A percentile compares a stretch with the other conserved stretches of the same genome.
These are phyloP conservation scores for Arabidopsis lyrata DNA, from an alignment of 441 rosid species.

Conservation along the genomic window DNA sequence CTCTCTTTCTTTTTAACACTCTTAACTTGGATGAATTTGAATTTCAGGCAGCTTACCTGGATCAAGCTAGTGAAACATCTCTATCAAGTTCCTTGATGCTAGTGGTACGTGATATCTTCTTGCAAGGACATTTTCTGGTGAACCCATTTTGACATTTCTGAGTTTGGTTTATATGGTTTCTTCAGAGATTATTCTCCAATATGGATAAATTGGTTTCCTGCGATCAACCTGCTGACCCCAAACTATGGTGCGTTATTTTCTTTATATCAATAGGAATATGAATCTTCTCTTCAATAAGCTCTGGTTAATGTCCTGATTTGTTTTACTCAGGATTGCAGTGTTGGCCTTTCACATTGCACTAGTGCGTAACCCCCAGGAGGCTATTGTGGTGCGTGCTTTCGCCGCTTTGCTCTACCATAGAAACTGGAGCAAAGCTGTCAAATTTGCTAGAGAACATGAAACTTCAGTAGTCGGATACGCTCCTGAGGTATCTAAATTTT, in stretches of 20 bases:
- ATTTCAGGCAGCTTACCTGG: constrained; percentile 83
- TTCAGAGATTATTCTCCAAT: constrained; percentile 80
- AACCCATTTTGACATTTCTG: constrained; percentile 17
- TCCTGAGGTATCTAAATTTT: constrained; percentile 70
- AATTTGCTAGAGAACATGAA: constrained; percentile 66
- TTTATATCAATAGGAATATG: constrained; percentile 11
- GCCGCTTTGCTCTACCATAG: constrained; percentile 83
- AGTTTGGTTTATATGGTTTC: constrained; percentile 5
- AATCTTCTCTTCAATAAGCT: constrained; percentile 17
- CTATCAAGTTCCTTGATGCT: constrained; percentile 60
- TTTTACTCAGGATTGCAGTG: constrained; percentile 75
- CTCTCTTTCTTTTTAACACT: constrained; percentile 5
- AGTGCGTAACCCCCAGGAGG: constrained; percentile 79
- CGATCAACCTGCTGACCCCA: constrained; percentile 71
- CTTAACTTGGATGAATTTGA: constrained; percentile 40
- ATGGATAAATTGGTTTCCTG: constrained; percentile 84
- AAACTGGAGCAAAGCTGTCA: constrained; percentile 71
- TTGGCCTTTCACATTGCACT: constrained; percentile 90
- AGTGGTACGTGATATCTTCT: constrained; percentile 62
- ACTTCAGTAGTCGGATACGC: constrained; percentile 46
- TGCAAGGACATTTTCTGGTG: constrained; percentile 15
- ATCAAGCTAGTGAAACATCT: constrained; percentile 50
- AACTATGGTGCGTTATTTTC: constrained; percentile 67
- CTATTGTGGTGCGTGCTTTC: constrained; percentile 68
- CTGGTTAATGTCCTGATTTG: constrained; percentile 30